Conservation (phyloP, 495 filamentous ascomycete genomes). For the Xylaria curta region DNA sequence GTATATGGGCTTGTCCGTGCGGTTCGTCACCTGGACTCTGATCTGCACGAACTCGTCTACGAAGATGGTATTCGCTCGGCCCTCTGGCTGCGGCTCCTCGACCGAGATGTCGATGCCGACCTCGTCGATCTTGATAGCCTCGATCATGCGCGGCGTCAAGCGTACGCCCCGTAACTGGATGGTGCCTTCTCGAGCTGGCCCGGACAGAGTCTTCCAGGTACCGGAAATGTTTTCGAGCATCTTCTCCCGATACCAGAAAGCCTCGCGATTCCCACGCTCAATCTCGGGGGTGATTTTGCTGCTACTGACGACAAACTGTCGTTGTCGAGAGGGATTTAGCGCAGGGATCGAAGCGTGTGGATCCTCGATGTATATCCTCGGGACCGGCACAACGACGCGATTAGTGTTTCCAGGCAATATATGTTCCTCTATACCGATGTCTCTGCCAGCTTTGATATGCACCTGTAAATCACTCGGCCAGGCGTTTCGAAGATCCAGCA, state of each 20-base stretch:
- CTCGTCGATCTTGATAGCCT: slow-evolving; percentile 82
- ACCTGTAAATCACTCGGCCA: slow-evolving; percentile 81
- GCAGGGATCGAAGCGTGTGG: slow-evolving; percentile 80
- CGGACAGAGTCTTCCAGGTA: slow-evolving; percentile 69
- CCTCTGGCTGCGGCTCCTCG: slow-evolving; percentile 38
- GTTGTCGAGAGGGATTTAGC: slow-evolving; percentile 74
- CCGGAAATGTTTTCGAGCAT: slow-evolving; percentile 74
- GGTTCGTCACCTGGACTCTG: slow-evolving; percentile 71
- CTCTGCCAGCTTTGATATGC: slow-evolving; percentile 50
- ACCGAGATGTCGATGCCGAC: slow-evolving; percentile 70
- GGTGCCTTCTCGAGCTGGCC: slow-evolving; percentile 64
- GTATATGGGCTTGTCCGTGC: slow-evolving; percentile 68
- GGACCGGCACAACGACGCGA: slow-evolving; percentile 77
- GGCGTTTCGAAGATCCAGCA: slow-evolving; percentile 85
- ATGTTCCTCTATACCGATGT: slow-evolving; percentile 54
- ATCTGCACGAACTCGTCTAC: slow-evolving; percentile 77
- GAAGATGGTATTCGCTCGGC: slow-evolving; percentile 55
- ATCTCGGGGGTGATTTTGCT: slow-evolving; percentile 77
- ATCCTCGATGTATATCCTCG: slow-evolving; percentile 76
- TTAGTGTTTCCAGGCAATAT: slow-evolving; percentile 79
- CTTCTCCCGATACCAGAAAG: slow-evolving; percentile 91
- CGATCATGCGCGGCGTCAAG: slow-evolving; percentile 78
- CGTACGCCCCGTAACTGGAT: slow-evolving; percentile 79
- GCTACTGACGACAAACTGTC: slow-evolving; percentile 88
- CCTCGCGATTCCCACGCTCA: slow-evolving; percentile 79